Conservation (phyloP, 2,329 filamentous ascomycete species). For the Spiromastix sp. region DNA sequence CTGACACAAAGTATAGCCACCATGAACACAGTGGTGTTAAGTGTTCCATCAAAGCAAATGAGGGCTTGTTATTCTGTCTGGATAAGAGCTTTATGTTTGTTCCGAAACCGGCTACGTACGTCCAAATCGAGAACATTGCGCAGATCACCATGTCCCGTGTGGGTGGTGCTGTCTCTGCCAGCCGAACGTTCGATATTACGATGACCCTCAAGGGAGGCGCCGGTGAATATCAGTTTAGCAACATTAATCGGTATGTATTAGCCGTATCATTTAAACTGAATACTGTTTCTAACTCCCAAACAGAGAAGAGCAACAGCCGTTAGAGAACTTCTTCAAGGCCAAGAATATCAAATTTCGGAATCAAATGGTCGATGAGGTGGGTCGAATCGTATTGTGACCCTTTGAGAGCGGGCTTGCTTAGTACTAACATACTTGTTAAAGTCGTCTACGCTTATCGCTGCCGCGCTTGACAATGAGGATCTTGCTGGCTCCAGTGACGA, state of each 20-base stretch:
- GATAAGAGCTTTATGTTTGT: constrained; percentile 99
- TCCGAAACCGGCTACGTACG: constrained; percentile 94
- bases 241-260: constrained; percentile 69
- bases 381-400: constrained; percentile 28
- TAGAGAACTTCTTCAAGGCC: constrained; percentile 96
- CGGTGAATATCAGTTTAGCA: constrained; percentile 91
- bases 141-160: constrained; percentile 94
- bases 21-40: constrained; percentile 93
- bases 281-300: constrained; percentile 14
- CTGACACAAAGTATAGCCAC: constrained; percentile 45
- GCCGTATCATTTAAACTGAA: neutral
- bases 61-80: constrained; percentile 91
- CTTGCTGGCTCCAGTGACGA: constrained; percentile 79
- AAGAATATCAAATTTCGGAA: constrained; percentile 96
- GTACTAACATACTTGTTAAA: constrained; percentile 22
- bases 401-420: too few species aligned
- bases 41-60: constrained; percentile 99
- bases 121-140: constrained; percentile 85
- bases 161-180: constrained; percentile 82
- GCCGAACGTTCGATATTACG: constrained; percentile 94
- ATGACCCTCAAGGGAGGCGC: constrained; percentile 80
- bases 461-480: constrained; percentile 72
- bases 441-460: constrained; percentile 56
- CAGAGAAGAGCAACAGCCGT: constrained; percentile 81
- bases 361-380: constrained; percentile 91